Percentiles rank a stretch among this genome's conserved stretches.
Evolutionary conservation across 768 basidiomycete genomes (phyloP).

Genomic region (Inosperma sp.): DNA sequence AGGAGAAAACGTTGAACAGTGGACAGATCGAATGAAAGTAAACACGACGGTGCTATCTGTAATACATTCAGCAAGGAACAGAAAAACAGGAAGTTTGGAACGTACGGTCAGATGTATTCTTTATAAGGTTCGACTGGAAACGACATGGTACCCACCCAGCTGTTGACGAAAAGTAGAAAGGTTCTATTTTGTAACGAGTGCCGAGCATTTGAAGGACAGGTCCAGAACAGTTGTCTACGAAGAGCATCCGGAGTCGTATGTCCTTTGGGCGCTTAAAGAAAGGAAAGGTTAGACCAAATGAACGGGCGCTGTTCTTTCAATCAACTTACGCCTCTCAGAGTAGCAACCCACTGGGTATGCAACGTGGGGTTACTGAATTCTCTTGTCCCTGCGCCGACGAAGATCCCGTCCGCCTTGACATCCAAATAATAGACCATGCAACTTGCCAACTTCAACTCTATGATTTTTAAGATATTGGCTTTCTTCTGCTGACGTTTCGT

Average conservation of each 20-base stretch:
- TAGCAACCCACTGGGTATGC: conserved; percentile 15
- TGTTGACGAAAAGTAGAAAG: conserved; percentile 62
- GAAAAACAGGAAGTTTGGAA: background rate
- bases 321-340: conserved; percentile 28
- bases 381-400: conserved; percentile 20
- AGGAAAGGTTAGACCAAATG: background rate
- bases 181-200: conserved; percentile 51
- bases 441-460: conserved; percentile 18
- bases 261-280: conserved; percentile 21
- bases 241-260: conserved; percentile 42
- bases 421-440: conserved; percentile 39
- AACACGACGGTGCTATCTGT: conserved; percentile 54
- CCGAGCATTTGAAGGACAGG: conserved; percentile 54
- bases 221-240: conserved; percentile 43
- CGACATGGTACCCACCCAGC: conserved; percentile 57
- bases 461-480: conserved; percentile 32
- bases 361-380: conserved; percentile 31
- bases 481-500: conserved; percentile 40
- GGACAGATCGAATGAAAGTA: conserved; percentile 44
- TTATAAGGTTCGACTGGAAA: conserved; percentile 43
- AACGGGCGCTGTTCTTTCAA: background rate
- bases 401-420: conserved; percentile 34
- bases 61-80: background rate
- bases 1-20: conserved; percentile 23
- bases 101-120: conserved; percentile 38